Evolutionary conservation across 1,284 basidiomycete genomes (phyloP).

Genomic region (Phellopilus nigrolimitatus): DNA sequence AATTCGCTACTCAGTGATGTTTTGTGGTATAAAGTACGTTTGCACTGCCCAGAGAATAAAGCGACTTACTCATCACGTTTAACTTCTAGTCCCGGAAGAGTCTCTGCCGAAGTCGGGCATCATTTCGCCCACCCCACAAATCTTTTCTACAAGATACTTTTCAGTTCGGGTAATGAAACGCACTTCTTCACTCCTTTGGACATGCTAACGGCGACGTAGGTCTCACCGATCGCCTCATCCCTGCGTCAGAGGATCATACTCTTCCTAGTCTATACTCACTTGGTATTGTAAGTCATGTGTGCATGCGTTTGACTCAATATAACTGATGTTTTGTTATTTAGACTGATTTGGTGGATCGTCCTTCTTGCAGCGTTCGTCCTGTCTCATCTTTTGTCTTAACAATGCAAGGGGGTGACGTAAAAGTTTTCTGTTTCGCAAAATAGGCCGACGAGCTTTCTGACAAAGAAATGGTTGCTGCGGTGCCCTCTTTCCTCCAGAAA

Average conservation of each 20-base stretch:
- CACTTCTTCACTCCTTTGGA: background rate
- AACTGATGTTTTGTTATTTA: constrained; percentile 15
- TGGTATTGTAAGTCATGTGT: constrained; percentile 32
- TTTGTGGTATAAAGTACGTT: constrained; percentile 63
- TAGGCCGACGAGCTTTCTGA: constrained; percentile 57
- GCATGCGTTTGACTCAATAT: background rate
- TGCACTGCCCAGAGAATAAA: constrained; percentile 1
- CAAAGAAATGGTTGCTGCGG: constrained; percentile 46
- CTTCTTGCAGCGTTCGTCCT: constrained; percentile 33
- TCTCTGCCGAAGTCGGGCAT: constrained; percentile 57
- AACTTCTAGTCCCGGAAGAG: constrained; percentile 47
- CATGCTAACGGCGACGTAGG: constrained; percentile 24
- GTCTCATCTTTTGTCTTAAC: background rate
- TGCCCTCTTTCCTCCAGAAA: constrained; percentile 51
- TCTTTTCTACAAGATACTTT: constrained; percentile 59
- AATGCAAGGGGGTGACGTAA: background rate
- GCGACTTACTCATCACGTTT: background rate
- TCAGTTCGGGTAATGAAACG: constrained; percentile 40
- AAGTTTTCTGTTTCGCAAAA: background rate
- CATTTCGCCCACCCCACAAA: constrained; percentile 73
- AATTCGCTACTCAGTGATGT: constrained; percentile 41
- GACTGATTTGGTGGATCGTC: constrained; percentile 38
- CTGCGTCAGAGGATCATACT: constrained; percentile 26
- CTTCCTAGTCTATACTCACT: constrained; percentile 29
- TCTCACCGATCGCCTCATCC: constrained; percentile 32